Base-by-base conservation (phyloP, 352 stramenopile genomes). In the Phytophthora boehmeriae region DNA sequence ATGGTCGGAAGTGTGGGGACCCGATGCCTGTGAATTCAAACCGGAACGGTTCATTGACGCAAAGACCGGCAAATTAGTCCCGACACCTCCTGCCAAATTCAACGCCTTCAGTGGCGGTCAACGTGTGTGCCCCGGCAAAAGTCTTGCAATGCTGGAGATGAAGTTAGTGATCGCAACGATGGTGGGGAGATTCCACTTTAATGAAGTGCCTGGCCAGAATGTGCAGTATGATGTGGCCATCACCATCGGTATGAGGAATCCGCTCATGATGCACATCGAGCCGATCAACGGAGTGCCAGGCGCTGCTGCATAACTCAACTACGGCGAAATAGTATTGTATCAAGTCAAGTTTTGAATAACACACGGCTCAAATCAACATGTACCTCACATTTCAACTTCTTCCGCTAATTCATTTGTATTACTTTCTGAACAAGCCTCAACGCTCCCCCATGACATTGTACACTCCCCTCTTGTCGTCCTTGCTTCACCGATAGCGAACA, bases 91-190 rank as follows among this genome's bases (percentile, higher is more conserved):
- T 0, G 85, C 81, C 61, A 78, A 90, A 51, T 92, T 90, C 54
- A 78, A 75, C 11, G 72, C 73, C 9, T 95, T 96, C 65, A 77
- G 87, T 27, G 80, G 71, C 4, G 88, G 88, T 0, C 80, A 66
- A 8, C 83, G 83, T 41, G 77, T 70, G 35, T 96, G 88, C 47
- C 63, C 94, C 5, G 88, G 88, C 35, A 74, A 76, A 41, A 71
- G 57, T 25, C 72, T 92, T 23, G 77, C 80, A 4, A 83, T 92
- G 67, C 32, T 92, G n/a, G 78, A 92, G 70, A 86, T 89, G 69
- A 89, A 90, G 45, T 63, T 89, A 3, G 64, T 78, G 38, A 66
- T 78, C 19, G 77, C 80, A 9, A 75, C 58, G 20, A 51, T 92
- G 14, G 49, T 90, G 1, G 68, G 66, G 22, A 62, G 63, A 25